phyloP scores from a whole-genome alignment of 805 yeast species.

The Deakozyma indianensis region DNA sequence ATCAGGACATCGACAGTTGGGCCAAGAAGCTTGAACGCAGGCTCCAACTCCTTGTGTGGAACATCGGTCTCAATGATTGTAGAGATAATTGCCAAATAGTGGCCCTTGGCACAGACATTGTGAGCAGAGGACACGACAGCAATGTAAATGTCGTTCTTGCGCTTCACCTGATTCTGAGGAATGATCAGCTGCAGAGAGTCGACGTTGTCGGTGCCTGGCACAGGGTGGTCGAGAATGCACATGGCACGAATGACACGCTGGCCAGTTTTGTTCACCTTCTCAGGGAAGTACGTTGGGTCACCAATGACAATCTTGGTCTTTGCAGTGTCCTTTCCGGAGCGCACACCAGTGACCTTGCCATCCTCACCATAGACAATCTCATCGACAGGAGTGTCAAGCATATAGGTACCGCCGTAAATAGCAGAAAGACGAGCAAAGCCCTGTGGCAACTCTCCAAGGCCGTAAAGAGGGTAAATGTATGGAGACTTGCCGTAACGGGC shows the following conservation, averaged over 20 bases:
- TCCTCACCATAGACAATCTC: constrained; percentile 64
- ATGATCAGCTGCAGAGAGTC: constrained; percentile 90
- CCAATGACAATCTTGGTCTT: constrained; percentile 90
- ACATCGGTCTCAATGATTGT: constrained; percentile 87
- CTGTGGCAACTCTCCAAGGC: constrained; percentile 97
- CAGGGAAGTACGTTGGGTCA: constrained; percentile 96
- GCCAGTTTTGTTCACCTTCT: constrained; percentile 58
- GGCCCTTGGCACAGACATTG: constrained; percentile 78
- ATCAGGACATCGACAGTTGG: constrained; percentile 66
- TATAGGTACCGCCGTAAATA: constrained; percentile 95
- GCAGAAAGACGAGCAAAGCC: constrained; percentile 96
- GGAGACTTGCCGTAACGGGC: constrained; percentile 95
- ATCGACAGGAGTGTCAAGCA: constrained; percentile 93
- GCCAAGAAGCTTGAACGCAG: constrained; percentile 86
- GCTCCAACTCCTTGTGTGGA: constrained; percentile 84
- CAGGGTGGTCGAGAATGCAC: constrained; percentile 81
- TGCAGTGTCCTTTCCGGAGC: constrained; percentile 82
- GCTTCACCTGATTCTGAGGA: constrained; percentile 88
- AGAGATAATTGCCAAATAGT: constrained; percentile 84
- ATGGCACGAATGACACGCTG: constrained; percentile 67
- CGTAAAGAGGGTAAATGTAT: constrained; percentile 88
- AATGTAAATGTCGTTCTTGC: constrained; percentile 88
- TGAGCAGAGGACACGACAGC: constrained; percentile 84
- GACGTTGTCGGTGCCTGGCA: constrained; percentile 65
- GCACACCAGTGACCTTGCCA: constrained; percentile 71